A percentile compares a stretch with the other conserved stretches of the same genome.
phyloP scores from a whole-genome alignment of 2,329 filamentous ascomycete species.

The Calonectria pseudoturangicola region DNA sequence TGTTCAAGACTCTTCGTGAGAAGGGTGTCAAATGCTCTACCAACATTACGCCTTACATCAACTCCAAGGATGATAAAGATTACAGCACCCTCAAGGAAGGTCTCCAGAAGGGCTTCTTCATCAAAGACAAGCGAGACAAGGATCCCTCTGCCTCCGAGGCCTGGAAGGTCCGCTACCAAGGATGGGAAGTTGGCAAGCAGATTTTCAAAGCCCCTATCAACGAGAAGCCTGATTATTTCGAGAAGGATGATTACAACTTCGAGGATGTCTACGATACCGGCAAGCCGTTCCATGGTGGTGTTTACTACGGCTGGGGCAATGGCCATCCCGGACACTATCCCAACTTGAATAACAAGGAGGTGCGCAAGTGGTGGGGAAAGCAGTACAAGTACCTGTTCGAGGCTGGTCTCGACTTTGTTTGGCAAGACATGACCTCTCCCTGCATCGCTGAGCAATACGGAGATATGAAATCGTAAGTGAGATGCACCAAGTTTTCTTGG shows the following conservation, averaged over 20 bases:
- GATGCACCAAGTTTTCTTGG: rapidly evolving
- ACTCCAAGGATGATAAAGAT: neutral
- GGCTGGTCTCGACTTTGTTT: slow-evolving; percentile 22
- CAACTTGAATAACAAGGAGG: slow-evolving; percentile 15
- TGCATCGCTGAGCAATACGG: slow-evolving; percentile 12
- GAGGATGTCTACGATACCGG: slow-evolving; percentile 16
- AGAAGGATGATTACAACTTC: slow-evolving; percentile 23
- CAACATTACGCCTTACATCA: slow-evolving; percentile 29
- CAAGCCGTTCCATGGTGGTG: slow-evolving; percentile 29
- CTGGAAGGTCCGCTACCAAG: slow-evolving; percentile 1
- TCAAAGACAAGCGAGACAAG: neutral
- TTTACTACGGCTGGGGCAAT: slow-evolving; percentile 16
- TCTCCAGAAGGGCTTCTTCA: neutral
- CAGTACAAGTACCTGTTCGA: slow-evolving; percentile 30
- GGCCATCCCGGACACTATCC: slow-evolving; percentile 22
- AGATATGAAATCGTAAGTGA: slow-evolving; percentile 28
- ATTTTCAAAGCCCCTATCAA: slow-evolving; percentile 14
- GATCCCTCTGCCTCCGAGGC: neutral
- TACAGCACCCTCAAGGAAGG: slow-evolving; percentile 1
- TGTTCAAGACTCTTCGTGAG: slow-evolving; percentile 10
- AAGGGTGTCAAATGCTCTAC: slow-evolving; percentile 28
- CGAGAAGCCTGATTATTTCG: slow-evolving; percentile 1
- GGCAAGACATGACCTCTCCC: slow-evolving; percentile 32
- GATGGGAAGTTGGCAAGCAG: slow-evolving; percentile 11
- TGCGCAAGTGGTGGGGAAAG: slow-evolving; percentile 19